phyloP scores from a whole-genome alignment of 2,329 filamentous ascomycete species.

The Penicillium corylophilum region DNA sequence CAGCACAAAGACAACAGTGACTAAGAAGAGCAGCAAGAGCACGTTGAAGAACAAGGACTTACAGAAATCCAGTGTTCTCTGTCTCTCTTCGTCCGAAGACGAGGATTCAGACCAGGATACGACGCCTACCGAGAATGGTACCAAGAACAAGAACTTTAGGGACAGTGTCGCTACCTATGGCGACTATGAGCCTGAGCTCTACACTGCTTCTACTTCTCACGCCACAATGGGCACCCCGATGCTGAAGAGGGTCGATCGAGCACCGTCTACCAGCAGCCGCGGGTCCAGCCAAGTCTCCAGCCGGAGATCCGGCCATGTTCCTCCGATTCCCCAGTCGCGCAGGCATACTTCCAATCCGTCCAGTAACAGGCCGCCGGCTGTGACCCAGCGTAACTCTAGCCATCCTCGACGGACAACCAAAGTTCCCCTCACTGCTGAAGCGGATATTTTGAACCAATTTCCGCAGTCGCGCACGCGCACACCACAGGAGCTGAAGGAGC shows the following conservation, averaged over 20 bases:
- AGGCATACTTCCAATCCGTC: conserved; percentile 31
- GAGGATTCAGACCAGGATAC: conserved; percentile 35
- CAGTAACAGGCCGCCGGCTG: conserved; percentile 26
- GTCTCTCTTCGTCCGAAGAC: conserved; percentile 51
- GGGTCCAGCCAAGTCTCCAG: conserved; percentile 25
- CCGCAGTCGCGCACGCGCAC: conserved; percentile 21
- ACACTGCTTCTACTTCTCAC: conserved; percentile 41
- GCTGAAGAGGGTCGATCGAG: conserved; percentile 29
- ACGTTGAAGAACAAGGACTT: conserved; percentile 43
- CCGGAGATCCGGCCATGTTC: conserved; percentile 20
- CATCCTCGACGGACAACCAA: conserved; percentile 32
- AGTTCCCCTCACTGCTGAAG: conserved; percentile 37
- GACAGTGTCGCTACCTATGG: conserved; percentile 43
- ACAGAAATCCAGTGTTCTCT: conserved; percentile 47
- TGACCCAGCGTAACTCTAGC: conserved; percentile 19
- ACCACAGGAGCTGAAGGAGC: conserved; percentile 27
- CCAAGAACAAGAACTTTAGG: conserved; percentile 23
- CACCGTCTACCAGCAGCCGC: conserved; percentile 26
- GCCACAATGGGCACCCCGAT: conserved; percentile 23
- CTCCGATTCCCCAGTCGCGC: conserved; percentile 5
- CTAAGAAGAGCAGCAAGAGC: conserved; percentile 41
- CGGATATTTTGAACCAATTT: conserved; percentile 29
- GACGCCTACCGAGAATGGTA: conserved; percentile 13
- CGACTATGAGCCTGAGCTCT: conserved; percentile 45
- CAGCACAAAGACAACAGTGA: conserved; percentile 24